Base-by-base conservation (phyloP, 495 filamentous ascomycete species). In the Tuber borchii region DNA sequence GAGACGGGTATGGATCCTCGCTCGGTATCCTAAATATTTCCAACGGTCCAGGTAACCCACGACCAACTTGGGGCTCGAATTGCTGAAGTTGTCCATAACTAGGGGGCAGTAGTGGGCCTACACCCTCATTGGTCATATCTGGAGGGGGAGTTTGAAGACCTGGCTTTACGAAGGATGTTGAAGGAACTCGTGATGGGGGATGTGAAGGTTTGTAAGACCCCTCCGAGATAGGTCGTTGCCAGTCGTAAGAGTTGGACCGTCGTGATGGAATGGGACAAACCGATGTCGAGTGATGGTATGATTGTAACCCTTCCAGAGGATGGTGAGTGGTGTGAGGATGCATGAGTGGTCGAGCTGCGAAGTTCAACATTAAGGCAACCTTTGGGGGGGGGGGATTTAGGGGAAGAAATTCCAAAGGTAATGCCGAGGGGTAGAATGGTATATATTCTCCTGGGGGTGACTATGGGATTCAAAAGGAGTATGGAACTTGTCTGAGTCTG, bases 61-160 rank as follows among this genome's bases (percentile, higher is more conserved):
- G 77, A n/a, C 74, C 73, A 73, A 82, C 72, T 44, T 81, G 80
- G 73, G 81, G 76, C 34, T 82, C 80, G 26, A 82, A 82, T 70
- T 82, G 80, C 45, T 68, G 76, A 37, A 77, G 76, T 9, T 82
- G 79, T 31, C 77, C 80, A 82, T 81, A 75, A 68, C 46, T 75
- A 43, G 73, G 51, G 42, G 73, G 75, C 65, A 73, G 77, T 48
- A 82, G 22, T 73, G 80, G 51, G 39, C 80, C 71, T 71, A 73
- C 71, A 61, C 72, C 48, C 22, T 74, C 75, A 71, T 73, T 51
- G 68, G 79, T 82, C 80, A 82, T 82, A 37, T 82, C 80, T 56
- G 80, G 81, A 16, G 81, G 77, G 40, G 80, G 79, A 40, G 81
- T 82, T 68, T 76, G 77, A 39, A 82, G 81, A 46, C 80, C 81